These are phyloP conservation scores for Komagataella pseudopastoris DNA, from an alignment of 805 yeast species.

Conservation along the genomic window DNA sequence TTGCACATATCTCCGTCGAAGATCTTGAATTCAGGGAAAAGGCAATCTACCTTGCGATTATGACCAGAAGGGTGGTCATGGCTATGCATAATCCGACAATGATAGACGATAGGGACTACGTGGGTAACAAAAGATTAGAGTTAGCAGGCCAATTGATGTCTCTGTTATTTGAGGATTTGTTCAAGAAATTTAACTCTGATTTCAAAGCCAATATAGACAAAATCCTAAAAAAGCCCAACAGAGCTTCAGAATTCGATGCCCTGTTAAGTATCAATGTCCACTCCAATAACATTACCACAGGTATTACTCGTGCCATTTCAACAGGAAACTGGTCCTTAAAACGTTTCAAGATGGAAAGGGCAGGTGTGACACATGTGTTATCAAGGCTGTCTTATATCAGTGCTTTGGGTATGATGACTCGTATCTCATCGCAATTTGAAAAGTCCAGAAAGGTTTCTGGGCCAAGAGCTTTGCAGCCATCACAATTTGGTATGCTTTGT, in stretches of 20 bases:
- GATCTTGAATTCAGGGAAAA: slow-evolving; percentile 85
- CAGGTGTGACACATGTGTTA: slow-evolving; percentile 96
- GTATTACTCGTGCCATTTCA: slow-evolving; percentile 90
- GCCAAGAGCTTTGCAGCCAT: slow-evolving; percentile 97
- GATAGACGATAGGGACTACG: slow-evolving; percentile 98
- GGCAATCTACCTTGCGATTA: slow-evolving; percentile 86
- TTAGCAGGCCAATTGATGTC: slow-evolving; percentile 97
- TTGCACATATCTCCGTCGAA: slow-evolving; percentile 82
- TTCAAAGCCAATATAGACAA: slow-evolving; percentile 92
- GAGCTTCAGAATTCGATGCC: slow-evolving; percentile 94
- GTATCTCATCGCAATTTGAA: slow-evolving; percentile 97
- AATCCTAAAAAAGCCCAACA: slow-evolving; percentile 82
- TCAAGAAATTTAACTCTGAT: slow-evolving; percentile 90
- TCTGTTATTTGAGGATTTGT: slow-evolving; percentile 86
- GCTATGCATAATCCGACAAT: slow-evolving; percentile 87
- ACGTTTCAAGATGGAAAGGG: slow-evolving; percentile 98
- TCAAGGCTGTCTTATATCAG: slow-evolving; percentile 85
- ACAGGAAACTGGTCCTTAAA: slow-evolving; percentile 99
- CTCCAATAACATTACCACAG: slow-evolving; percentile 86
- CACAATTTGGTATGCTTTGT: slow-evolving; percentile 98
- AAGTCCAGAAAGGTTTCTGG: slow-evolving; percentile 97
- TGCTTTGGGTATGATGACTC: slow-evolving; percentile 98
- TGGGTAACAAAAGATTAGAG: slow-evolving; percentile 94
- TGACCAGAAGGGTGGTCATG: slow-evolving; percentile 94
- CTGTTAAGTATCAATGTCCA: slow-evolving; percentile 79